Evolutionary conservation across 306 rosid species (phyloP).

Genomic region (Cucurbita argyrosperma): DNA sequence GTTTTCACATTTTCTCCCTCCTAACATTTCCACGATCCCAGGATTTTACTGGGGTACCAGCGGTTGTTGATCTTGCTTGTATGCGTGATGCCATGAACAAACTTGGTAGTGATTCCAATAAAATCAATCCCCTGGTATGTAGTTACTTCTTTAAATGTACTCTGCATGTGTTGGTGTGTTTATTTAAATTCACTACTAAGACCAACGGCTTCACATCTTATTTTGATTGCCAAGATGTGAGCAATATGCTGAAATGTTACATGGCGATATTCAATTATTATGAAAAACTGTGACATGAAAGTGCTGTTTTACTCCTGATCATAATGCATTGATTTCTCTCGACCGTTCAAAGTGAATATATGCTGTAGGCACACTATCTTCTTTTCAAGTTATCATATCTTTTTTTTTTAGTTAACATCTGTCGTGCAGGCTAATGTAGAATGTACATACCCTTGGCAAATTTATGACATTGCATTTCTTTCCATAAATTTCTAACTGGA

Average conservation of each 20-base stretch:
- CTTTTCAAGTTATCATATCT: neutral
- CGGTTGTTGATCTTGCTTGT: conserved; percentile 85
- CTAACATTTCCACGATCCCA: conserved; percentile 13
- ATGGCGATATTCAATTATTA: neutral
- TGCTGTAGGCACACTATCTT: neutral
- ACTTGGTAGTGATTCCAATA: conserved; percentile 80
- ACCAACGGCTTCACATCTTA: neutral
- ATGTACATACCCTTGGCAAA: neutral
- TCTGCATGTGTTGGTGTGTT: neutral
- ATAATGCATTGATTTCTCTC: neutral
- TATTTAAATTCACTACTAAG: neutral
- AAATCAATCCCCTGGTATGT: conserved; percentile 82
- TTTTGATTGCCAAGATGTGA: neutral
- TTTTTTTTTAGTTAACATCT: neutral
- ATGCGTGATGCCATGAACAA: conserved; percentile 97
- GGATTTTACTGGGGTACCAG: conserved; percentile 95
- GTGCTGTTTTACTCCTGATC: neutral
- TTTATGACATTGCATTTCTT: neutral
- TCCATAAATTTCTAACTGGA: neutral
- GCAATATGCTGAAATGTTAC: neutral
- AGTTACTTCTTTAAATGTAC: neutral
- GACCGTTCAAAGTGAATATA: neutral
- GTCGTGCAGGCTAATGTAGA: neutral
- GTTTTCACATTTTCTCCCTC: neutral
- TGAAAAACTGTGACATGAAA: neutral